These are phyloP conservation scores for Phytophthora pinifolia DNA, from an alignment of 352 stramenopile species.

Conservation along the genomic window DNA sequence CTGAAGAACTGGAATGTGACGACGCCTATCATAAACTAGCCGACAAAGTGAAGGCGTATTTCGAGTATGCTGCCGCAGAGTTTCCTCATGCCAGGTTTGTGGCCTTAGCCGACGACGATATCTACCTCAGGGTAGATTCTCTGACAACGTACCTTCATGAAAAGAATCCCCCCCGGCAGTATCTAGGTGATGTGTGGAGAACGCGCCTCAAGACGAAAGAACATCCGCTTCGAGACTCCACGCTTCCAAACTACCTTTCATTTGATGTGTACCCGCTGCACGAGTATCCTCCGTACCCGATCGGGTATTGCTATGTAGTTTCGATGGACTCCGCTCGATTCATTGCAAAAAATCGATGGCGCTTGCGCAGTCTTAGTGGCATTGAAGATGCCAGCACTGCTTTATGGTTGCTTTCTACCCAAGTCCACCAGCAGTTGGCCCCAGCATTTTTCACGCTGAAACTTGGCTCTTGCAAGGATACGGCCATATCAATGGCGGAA, in stretches of 20 bases:
- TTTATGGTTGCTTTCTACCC: slow-evolving; percentile 41
- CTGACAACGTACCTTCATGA: neutral
- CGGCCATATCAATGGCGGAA: too few species aligned
- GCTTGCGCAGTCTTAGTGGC: slow-evolving; percentile 21
- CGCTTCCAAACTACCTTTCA: slow-evolving; percentile 27
- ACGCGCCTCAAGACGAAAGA: slow-evolving; percentile 9
- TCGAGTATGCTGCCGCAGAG: slow-evolving; percentile 27
- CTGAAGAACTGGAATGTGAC: slow-evolving; percentile 42
- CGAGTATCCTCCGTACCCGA: slow-evolving; percentile 38
- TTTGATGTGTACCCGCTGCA: slow-evolving; percentile 33
- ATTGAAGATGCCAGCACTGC: slow-evolving; percentile 45
- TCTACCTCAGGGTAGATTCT: slow-evolving; percentile 43
- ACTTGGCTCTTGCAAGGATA: too few species aligned
- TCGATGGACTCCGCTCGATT: slow-evolving; percentile 44
- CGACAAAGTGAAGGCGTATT: slow-evolving; percentile 51
- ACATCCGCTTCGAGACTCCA: neutral
- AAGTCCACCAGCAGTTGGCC: slow-evolving; percentile 7
- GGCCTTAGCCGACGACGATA: slow-evolving; percentile 68
- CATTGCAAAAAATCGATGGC: slow-evolving; percentile 31
- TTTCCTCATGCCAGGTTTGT: slow-evolving; percentile 25
- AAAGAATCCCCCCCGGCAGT: slow-evolving; percentile 14
- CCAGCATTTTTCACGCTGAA: too few species aligned
- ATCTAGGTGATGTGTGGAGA: slow-evolving; percentile 38
- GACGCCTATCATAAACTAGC: slow-evolving; percentile 48
- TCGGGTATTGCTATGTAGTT: slow-evolving; percentile 51